Conservation (phyloP, 2,329 filamentous ascomycete genomes). For the Ceratocystis diversiconidia region DNA sequence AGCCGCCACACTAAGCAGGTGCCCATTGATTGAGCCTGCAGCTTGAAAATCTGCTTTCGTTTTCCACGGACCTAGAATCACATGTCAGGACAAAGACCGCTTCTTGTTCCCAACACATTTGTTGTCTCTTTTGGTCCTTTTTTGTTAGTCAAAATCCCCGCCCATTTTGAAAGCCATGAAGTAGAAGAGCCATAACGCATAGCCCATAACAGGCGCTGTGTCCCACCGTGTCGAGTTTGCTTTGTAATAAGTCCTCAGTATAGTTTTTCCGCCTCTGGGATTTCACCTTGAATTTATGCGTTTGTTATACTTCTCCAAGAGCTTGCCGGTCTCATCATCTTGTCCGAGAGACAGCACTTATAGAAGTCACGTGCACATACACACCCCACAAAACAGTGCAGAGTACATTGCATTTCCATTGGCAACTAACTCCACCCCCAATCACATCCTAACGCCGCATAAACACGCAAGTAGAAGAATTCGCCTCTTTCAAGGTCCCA, state of each 20-base stretch:
- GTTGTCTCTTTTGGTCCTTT: not conserved
- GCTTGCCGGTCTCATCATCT: not conserved
- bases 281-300: not conserved
- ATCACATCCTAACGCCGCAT: slow-evolving; percentile 15
- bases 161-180: not conserved
- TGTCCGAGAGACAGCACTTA: not conserved
- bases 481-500: not conserved
- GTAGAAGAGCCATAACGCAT: not conserved
- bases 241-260: not conserved
- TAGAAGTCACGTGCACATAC: not conserved
- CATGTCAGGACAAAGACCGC: not conserved
- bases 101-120: not conserved
- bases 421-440: slow-evolving; percentile 8
- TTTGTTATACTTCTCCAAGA: not conserved
- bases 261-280: too few relatives aligned
- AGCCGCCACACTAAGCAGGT: not conserved
- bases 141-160: not conserved
- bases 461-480: slow-evolving; percentile 12
- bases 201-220: not conserved
- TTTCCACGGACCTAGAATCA: not conserved
- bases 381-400: not conserved
- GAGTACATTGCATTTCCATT: not conserved
- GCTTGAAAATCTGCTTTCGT: not conserved
- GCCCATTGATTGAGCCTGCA: not conserved
- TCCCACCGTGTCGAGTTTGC: not conserved